Conservation (phyloP, 2,329 filamentous ascomycete genomes). For the Verticillium dahliae region DNA sequence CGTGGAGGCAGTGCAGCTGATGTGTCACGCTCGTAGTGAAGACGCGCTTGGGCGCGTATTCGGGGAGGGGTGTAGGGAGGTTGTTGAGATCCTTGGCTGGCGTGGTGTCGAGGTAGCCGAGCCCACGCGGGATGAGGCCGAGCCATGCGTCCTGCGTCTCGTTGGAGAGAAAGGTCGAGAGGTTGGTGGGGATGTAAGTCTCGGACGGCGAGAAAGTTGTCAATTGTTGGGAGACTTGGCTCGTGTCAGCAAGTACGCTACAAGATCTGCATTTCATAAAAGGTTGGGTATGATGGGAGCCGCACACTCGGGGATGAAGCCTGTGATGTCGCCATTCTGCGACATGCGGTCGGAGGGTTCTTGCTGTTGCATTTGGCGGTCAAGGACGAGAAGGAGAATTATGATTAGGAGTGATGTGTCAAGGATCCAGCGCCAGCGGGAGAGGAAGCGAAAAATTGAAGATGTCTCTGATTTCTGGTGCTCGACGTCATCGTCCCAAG, state of each 20-base stretch:
- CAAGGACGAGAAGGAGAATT: slow-evolving; percentile 26
- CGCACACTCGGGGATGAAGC: slow-evolving; percentile 30
- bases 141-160: slow-evolving; percentile 27
- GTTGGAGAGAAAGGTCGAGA: slow-evolving; percentile 29
- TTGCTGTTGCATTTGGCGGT: slow-evolving; percentile 15
- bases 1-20: slow-evolving; percentile 34
- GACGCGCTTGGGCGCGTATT: slow-evolving; percentile 24
- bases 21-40: slow-evolving; percentile 37
- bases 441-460: neutral
- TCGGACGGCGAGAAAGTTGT: slow-evolving; percentile 28
- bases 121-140: slow-evolving; percentile 29
- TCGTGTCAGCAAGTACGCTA: neutral
- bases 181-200: slow-evolving; percentile 28
- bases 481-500: slow-evolving; percentile 8
- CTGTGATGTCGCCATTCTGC: slow-evolving; percentile 28
- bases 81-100: slow-evolving; percentile 23
- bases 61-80: slow-evolving; percentile 25
- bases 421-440: slow-evolving; percentile 18
- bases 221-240: slow-evolving; percentile 29
- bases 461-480: neutral
- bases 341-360: slow-evolving; percentile 18
- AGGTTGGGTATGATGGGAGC: neutral
- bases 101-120: slow-evolving; percentile 27
- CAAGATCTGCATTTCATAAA: neutral
- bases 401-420: slow-evolving; percentile 26